Conservation (phyloP, 208 protist genomes). For the Polymyxa betae region DNA sequence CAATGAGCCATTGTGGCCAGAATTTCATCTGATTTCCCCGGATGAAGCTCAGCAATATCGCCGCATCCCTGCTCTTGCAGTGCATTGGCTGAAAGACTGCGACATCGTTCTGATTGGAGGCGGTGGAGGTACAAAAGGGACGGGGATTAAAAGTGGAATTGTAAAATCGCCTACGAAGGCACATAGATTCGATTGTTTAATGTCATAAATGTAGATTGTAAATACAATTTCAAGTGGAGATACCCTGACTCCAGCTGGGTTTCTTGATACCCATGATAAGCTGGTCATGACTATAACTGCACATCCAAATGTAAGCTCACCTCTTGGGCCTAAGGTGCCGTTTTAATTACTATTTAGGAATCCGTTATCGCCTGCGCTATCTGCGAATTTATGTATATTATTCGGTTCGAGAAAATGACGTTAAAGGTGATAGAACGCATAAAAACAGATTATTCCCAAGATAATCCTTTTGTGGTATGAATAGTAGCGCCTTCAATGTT, state of each 20-base stretch:
- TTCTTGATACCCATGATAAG: slow-evolving; percentile 10
- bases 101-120: not conserved
- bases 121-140: not conserved
- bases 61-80: slow-evolving; percentile 16
- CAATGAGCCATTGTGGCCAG: not conserved
- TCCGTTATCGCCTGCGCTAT: slow-evolving; percentile 17
- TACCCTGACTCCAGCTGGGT: not conserved
- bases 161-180: not conserved
- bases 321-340: not conserved
- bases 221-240: not conserved
- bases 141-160: slow-evolving; percentile 22
- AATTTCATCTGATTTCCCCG: not conserved
- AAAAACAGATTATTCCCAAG: not conserved
- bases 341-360: not conserved
- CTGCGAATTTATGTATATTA: not conserved
- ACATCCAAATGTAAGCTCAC: not conserved
- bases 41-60: not conserved
- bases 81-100: not conserved
- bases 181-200: not conserved
- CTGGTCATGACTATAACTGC: not conserved
- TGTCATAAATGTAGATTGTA: not conserved
- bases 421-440: not conserved
- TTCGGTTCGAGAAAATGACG: not conserved
- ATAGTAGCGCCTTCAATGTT: not conserved
- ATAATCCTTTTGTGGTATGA: slow-evolving; percentile 26